Percentiles rank a stretch among this genome's conserved stretches.
Conservation (phyloP, 768 basidiomycete species). For the Scleroderma bovista region DNA sequence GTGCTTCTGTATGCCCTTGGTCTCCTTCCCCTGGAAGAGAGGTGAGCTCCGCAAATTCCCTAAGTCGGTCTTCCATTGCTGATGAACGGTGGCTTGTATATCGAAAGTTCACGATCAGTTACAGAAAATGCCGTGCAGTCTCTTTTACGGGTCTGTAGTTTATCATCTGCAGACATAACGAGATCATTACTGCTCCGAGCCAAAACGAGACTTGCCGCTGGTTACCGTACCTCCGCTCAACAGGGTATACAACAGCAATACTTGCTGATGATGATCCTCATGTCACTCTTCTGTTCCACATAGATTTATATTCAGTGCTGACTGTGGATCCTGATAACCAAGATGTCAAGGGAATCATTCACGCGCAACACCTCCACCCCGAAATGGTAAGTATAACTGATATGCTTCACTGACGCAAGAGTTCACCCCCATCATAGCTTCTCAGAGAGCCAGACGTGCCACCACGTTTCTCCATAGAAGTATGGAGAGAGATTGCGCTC, state of each 20-base stretch:
- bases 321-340: slow-evolving; percentile 61
- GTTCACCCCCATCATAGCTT: slow-evolving; percentile 14
- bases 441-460: slow-evolving; percentile 36
- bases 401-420: background rate
- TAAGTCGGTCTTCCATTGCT: slow-evolving; percentile 5
- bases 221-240: slow-evolving; percentile 55
- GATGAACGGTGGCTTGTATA: background rate
- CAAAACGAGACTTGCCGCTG: slow-evolving; percentile 56
- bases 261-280: background rate
- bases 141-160: slow-evolving; percentile 52
- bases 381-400: slow-evolving; percentile 43
- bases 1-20: slow-evolving; percentile 78
- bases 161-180: slow-evolving; percentile 46
- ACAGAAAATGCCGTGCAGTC: slow-evolving; percentile 76
- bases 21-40: slow-evolving; percentile 66
- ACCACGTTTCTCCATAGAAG: slow-evolving; percentile 58
- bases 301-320: slow-evolving; percentile 65
- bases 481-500: slow-evolving; percentile 65
- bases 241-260: slow-evolving; percentile 40
- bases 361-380: slow-evolving; percentile 43
- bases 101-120: slow-evolving; percentile 45
- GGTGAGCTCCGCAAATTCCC: slow-evolving; percentile 36
- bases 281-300: background rate
- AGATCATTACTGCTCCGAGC: slow-evolving; percentile 63
- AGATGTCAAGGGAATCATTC: slow-evolving; percentile 60